Evolutionary conservation across 306 rosid species (phyloP), one percentile per base, ranked within the genome.

Genomic region (Cucurbita moschata): DNA sequence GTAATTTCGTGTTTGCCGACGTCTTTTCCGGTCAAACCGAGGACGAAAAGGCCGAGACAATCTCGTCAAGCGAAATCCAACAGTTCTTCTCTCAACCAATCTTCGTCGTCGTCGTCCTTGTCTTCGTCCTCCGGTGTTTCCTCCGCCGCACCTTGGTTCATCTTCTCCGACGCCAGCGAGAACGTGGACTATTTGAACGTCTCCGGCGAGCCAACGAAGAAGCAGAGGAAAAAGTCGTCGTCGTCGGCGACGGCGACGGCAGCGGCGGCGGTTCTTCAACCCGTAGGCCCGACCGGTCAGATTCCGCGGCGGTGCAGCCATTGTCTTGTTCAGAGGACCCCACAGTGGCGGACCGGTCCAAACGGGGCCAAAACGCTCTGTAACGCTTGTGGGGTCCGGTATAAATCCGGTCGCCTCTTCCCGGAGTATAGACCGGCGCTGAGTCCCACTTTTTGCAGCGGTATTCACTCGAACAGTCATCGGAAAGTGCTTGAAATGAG

Each of bases 301-400:
- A 52, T 84, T 65, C 93, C 85, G 82, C 81, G 98, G 57, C 85
- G 96, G 83, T 93, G 98, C 64, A 87, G 88, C 72, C 98, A 93
- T 65, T 93, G 98, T 53, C 92, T 80, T 7, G 97, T 87, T 40
- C 96, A 93, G 78, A 90, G 86, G 79, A 93, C 98, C 19, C 98
- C 98, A 3, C 98, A 93, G 80, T 93, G 98, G 98, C 82, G 98
- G 71, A 81, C 98, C 80, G 98, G 98, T 60, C 98, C 98, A 0
- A 72, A 77, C 5, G 98, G 98, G 1, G 76, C 97, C 1, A 93
- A 93, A 81, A 93, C 98, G 1, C 83, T 93, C 5, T 93, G 98
- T 68, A 93, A 93, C 76, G 98, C 98, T 4, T 93, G 98, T 19
- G 98, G 98, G 49, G 98, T 93, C 42, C 94, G 98, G 10, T 90